Conservation (phyloP, 495 filamentous ascomycete genomes). For the Evernia prunastri region DNA sequence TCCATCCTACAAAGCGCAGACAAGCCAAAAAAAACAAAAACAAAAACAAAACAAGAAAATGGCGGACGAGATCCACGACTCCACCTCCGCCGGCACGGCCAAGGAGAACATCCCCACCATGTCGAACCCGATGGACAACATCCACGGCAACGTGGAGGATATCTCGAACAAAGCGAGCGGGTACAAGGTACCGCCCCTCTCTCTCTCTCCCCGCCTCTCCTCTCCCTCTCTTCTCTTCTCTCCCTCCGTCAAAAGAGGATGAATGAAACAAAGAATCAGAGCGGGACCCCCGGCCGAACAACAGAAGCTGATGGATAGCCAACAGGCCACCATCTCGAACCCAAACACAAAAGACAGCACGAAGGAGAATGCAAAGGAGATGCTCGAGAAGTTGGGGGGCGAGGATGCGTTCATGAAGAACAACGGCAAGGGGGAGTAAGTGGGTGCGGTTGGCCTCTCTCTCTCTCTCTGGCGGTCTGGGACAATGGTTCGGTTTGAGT, state of each 20-base stretch:
- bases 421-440: constrained; percentile 21
- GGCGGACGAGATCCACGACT: constrained; percentile 18
- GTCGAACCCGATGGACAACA: constrained; percentile 24
- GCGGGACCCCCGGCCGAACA: neutral
- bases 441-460: neutral
- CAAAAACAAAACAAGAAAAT: constrained; percentile 7
- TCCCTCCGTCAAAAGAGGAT: neutral
- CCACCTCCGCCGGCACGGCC: constrained; percentile 19
- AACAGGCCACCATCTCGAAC: constrained; percentile 7
- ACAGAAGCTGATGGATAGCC: neutral
- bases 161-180: constrained; percentile 23
- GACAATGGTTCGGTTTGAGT: neutral
- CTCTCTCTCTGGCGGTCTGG: neutral
- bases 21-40: neutral
- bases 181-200: constrained; percentile 17
- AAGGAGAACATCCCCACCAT: constrained; percentile 24
- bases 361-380: constrained; percentile 18
- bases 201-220: too few relatives aligned
- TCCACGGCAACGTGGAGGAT: constrained; percentile 22
- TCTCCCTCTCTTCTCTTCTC: neutral
- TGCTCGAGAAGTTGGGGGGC: constrained; percentile 20
- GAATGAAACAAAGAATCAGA: too few relatives aligned
- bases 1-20: neutral
- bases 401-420: constrained; percentile 26
- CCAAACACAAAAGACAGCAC: constrained; percentile 1